These are phyloP conservation scores for Rhizoclosmatium globosum DNA, from an alignment of 192 early-diverging fungal species.

Conservation along the genomic window DNA sequence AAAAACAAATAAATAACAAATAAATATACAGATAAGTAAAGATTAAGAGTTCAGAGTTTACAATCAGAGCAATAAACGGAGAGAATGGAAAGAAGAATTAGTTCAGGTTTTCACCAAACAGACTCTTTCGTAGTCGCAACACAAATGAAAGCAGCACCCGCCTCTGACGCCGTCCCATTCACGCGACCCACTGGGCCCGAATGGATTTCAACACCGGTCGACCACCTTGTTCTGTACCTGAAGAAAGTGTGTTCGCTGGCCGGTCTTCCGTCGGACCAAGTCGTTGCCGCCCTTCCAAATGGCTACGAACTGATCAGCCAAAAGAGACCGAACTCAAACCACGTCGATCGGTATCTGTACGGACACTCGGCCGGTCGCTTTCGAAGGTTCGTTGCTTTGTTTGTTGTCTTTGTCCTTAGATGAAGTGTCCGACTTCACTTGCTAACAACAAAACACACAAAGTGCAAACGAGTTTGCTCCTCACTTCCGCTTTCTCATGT, in stretches of 20 bases:
- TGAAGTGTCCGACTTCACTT: neutral
- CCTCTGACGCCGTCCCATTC: slow-evolving; percentile 18
- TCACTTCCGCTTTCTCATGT: neutral
- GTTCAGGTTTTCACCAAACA: too few relatives aligned
- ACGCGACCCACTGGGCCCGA: neutral
- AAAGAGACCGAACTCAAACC: neutral
- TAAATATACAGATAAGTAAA: too few relatives aligned
- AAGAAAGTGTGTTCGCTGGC: neutral
- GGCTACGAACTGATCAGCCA: slow-evolving; percentile 12
- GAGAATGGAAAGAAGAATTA: too few relatives aligned
- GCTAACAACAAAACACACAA: neutral
- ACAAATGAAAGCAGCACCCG: neutral
- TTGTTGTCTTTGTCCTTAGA: neutral
- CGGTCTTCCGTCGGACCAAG: neutral
- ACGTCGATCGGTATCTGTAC: slow-evolving; percentile 25
- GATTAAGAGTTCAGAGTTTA: too few relatives aligned
- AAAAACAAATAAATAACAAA: too few relatives aligned
- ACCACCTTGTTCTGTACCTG: neutral
- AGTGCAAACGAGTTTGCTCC: slow-evolving; percentile 30
- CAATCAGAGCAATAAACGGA: too few relatives aligned
- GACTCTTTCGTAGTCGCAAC: too few relatives aligned
- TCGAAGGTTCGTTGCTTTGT: neutral
- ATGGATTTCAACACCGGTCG: neutral
- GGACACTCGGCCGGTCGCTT: slow-evolving; percentile 19
- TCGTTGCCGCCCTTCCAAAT: neutral